A percentile compares a stretch with the other conserved stretches of the same genome.
Evolutionary conservation across 2,329 filamentous ascomycete species (phyloP).

Genomic region (Alternaria burnsii): DNA sequence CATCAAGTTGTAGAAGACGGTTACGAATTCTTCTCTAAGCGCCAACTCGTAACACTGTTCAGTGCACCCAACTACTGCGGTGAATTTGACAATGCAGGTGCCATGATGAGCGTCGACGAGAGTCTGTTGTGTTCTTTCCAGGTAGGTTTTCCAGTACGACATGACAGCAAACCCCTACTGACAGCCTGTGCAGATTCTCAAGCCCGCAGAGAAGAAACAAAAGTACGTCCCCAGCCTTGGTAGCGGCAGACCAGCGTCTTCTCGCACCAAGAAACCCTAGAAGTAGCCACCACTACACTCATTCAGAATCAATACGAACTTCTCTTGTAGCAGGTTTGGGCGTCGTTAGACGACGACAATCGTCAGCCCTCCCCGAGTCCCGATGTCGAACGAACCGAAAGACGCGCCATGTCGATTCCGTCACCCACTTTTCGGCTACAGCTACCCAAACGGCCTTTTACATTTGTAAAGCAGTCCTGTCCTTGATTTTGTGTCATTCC

Average conservation of each 20-base stretch:
- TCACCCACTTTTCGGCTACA: constrained; percentile 44
- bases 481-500: constrained; percentile 30
- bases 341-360: constrained; percentile 72
- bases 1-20: constrained; percentile 99
- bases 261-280: constrained; percentile 72
- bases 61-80: constrained; percentile 99
- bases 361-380: constrained; percentile 45
- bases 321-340: constrained; percentile 87
- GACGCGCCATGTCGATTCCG: constrained; percentile 45
- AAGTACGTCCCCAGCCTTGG: constrained; percentile 91
- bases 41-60: constrained; percentile 96
- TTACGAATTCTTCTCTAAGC: constrained; percentile 99
- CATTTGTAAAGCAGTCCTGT: constrained; percentile 39
- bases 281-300: constrained; percentile 60
- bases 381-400: constrained; percentile 43
- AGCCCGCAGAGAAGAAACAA: constrained; percentile 99
- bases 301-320: constrained; percentile 54
- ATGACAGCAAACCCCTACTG: constrained; percentile 19
- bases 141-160: constrained; percentile 61
- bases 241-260: constrained; percentile 73
- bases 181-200: constrained; percentile 76
- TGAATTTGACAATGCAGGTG: constrained; percentile 98
- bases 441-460: constrained; percentile 40
- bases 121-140: constrained; percentile 99
- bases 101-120: constrained; percentile 99